These are phyloP conservation scores for Vicia sativa DNA, from an alignment of 306 rosid genomes.

Conservation along the genomic window DNA sequence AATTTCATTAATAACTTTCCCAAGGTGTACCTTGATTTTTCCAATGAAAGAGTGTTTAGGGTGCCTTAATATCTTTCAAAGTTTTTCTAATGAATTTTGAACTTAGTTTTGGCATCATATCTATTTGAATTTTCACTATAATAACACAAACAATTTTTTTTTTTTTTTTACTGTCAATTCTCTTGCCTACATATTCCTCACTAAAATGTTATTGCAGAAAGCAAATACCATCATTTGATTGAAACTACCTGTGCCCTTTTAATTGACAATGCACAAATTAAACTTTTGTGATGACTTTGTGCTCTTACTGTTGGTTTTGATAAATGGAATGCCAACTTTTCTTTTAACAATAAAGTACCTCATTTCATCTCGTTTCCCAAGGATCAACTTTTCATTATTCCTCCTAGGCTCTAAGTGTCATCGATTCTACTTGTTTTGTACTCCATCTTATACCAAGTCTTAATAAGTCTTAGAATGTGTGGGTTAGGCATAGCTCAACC, in stretches of 20 bases:
- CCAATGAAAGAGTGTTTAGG: neutral
- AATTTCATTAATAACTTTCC: neutral
- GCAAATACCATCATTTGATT: neutral
- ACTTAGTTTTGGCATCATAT: neutral
- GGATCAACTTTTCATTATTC: neutral
- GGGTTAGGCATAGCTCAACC: no score
- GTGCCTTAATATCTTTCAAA: neutral
- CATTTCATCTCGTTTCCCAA: neutral
- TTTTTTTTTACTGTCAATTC: neutral
- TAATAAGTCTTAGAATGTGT: no score
- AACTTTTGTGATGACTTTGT: neutral
- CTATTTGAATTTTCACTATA: neutral
- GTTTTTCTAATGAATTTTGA: neutral
- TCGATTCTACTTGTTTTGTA: neutral
- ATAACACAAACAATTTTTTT: neutral
- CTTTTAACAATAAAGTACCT: neutral
- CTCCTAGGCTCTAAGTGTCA: neutral
- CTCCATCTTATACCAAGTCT: neutral
- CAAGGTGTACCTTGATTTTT: neutral
- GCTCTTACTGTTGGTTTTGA: slow-evolving; percentile 3
- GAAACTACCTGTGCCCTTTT: neutral
- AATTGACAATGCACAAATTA: neutral
- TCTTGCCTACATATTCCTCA: neutral
- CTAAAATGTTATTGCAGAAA: neutral
- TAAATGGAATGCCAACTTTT: neutral